Evolutionary conservation across 2,329 filamentous ascomycete species (phyloP).

Genomic region (Bipolaris sorokiniana): DNA sequence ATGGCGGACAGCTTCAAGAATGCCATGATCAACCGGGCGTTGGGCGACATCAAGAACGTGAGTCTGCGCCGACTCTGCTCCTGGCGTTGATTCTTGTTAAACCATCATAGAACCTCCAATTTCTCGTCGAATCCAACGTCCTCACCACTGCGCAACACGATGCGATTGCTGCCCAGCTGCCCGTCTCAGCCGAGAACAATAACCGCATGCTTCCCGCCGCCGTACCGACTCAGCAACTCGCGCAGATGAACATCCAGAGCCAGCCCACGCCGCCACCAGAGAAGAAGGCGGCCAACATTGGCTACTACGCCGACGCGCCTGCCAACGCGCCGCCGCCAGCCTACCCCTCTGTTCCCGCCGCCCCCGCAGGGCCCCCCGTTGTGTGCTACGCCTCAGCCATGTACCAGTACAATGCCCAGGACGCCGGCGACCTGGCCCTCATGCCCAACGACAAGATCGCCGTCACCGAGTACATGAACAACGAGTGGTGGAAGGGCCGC

Average conservation of each 20-base stretch:
- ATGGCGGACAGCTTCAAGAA: constrained; percentile 56
- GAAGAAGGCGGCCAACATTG: constrained; percentile 49
- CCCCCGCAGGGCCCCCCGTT: constrained; percentile 59
- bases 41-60: constrained; percentile 86
- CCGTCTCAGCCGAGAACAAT: constrained; percentile 73
- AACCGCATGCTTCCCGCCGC: constrained; percentile 32
- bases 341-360: constrained; percentile 55
- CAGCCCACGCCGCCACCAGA: constrained; percentile 40
- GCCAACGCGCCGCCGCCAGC: constrained; percentile 53
- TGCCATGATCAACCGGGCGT: constrained; percentile 78
- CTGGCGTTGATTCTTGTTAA: constrained; percentile 13
- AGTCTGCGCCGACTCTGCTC: constrained; percentile 33
- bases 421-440: constrained; percentile 81
- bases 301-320: constrained; percentile 50
- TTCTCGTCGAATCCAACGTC: constrained; percentile 80
- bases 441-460: constrained; percentile 80
- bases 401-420: constrained; percentile 80
- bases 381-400: constrained; percentile 79
- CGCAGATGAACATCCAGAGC: constrained; percentile 40
- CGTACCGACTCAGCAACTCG: constrained; percentile 43
- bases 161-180: constrained; percentile 75
- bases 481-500: constrained; percentile 93
- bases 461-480: constrained; percentile 92
- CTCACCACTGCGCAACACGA: constrained; percentile 79
- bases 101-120: constrained; percentile 82